Evolutionary conservation across 2,329 filamentous ascomycete genomes (phyloP), one percentile per base, ranked within the genome.

Genomic region (Aspergillus fumigatus): DNA sequence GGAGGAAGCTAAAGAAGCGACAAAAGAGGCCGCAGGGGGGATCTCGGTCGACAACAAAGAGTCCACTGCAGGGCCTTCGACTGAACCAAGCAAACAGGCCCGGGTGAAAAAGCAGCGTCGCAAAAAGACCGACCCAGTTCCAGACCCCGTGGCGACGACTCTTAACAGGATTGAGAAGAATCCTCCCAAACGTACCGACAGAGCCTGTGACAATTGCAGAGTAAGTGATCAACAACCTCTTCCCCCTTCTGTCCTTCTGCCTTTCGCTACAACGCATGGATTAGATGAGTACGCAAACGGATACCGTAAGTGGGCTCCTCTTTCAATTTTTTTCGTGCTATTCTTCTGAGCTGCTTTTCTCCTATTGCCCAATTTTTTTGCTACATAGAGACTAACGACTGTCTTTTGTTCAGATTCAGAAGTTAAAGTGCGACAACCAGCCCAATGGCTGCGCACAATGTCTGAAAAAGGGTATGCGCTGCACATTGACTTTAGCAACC

Each of bases 61-160:
- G 23, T 21, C 23, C 43, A 14, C 43, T 14, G 43, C 43, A 47
- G 43, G 43, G 25, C 43, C 43, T 38, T 38, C 32, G 14, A 38
- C 32, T 38, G 32, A 17, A 75, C 73, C 56, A 81, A 85, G 59
- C 94, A 95, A 73, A 3, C 19, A 9, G 23, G 32, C 59, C 6
- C 50, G 51, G 48, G 10, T 26, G 32, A 64, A 64, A 50, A 66
- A 63, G 40, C 56, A 49, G 23, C 51, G 52, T 56, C 26, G 43
- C 9, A 47, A 59, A 62, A 51, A 54, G 64, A 40, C 29, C 48
- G 60, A 62, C 9, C 62, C 65, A 1, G 64, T 66, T 49, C 65
- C 57, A 29, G 61, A 69, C 54, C 66, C 64, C 51, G 65, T 65
- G 2, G 62, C 50, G 8, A 57, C 55, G 27, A 57, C 66, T 3